Evolutionary conservation across 2,329 filamentous ascomycete genomes (phyloP).

Genomic region (Chaetomiaceae sp.): DNA sequence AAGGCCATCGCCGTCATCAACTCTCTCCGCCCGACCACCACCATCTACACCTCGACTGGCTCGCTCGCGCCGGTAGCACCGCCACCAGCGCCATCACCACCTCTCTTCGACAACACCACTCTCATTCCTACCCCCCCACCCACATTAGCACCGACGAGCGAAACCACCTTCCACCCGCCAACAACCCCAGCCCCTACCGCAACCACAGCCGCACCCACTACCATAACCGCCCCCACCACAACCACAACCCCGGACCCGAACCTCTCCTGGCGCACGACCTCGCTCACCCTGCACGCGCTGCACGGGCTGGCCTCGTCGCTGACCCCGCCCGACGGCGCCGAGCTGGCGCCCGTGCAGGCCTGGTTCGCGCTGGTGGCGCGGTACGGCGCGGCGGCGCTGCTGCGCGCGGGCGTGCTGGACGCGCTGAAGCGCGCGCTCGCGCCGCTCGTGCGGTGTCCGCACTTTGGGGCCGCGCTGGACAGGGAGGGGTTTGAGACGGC

Average conservation of each 20-base stretch:
- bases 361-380: constrained; percentile 47
- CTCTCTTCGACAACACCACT: not conserved
- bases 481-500: constrained; percentile 42
- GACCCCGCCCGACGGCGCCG: constrained; percentile 35
- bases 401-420: constrained; percentile 32
- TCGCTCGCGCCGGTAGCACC: too few species aligned
- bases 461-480: constrained; percentile 44
- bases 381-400: constrained; percentile 36
- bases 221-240: constrained; percentile 16
- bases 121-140: too few species aligned
- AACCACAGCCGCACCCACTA: too few species aligned
- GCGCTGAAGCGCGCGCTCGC: constrained; percentile 37
- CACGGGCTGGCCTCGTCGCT: constrained; percentile 41
- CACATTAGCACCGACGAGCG: not conserved
- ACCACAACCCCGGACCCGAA: constrained; percentile 23
- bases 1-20: constrained; percentile 23
- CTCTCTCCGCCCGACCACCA: constrained; percentile 25
- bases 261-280: constrained; percentile 33
- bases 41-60: not conserved
- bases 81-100: not conserved
- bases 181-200: too few species aligned
- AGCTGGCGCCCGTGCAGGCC: constrained; percentile 47
- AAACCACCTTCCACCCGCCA: too few species aligned
- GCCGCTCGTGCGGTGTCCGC: constrained; percentile 40
- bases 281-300: constrained; percentile 39